Conservation (phyloP, 2,329 filamentous ascomycete species). For the Monosporascus sp. region DNA sequence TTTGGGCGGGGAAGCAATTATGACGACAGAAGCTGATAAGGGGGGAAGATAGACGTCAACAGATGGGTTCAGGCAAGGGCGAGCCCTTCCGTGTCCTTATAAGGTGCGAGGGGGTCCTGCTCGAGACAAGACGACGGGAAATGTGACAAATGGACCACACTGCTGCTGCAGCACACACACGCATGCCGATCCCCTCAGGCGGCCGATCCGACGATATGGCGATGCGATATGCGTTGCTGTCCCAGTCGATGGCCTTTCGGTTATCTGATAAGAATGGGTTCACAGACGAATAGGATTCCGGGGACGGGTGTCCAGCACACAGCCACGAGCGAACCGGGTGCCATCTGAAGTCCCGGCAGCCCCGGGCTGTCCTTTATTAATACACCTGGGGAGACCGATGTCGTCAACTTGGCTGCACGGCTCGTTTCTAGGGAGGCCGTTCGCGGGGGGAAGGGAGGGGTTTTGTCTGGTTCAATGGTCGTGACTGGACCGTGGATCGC, state of each 20-base stretch:
- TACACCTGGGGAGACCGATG: background rate
- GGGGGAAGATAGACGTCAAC: background rate
- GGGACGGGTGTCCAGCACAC: slow-evolving; percentile 11
- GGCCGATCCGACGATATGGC: background rate
- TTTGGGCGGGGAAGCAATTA: background rate
- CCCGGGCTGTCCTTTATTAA: background rate
- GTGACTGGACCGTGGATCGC: background rate
- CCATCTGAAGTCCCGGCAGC: slow-evolving; percentile 7
- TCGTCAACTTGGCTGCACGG: background rate
- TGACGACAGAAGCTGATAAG: background rate
- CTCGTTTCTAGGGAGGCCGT: background rate
- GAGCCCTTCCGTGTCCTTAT: background rate
- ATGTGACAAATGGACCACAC: background rate
- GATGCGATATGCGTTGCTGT: background rate
- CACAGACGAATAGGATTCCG: slow-evolving; percentile 22
- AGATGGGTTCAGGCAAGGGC: background rate
- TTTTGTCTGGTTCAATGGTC: background rate
- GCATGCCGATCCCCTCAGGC: background rate
- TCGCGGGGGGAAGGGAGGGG: background rate
- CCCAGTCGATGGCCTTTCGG: slow-evolving; percentile 22
- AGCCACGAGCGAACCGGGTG: slow-evolving; percentile 17
- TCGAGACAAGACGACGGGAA: background rate
- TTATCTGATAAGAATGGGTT: slow-evolving; percentile 22
- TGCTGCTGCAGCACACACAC: background rate
- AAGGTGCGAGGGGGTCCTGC: background rate